Conservation (phyloP, 805 yeast genomes). For the Pichia membranifaciens region DNA sequence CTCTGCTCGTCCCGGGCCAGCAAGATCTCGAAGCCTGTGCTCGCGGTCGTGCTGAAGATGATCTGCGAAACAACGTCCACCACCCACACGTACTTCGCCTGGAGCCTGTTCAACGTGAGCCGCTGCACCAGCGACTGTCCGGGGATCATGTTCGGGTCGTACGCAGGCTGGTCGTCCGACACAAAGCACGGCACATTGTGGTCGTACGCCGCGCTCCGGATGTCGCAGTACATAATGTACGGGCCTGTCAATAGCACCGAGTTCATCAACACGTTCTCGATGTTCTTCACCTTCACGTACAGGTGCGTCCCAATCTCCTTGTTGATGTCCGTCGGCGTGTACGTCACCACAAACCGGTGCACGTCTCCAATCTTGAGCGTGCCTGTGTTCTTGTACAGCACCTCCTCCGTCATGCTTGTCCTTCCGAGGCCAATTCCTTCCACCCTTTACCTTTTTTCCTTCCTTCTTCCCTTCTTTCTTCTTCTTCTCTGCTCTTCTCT, state of each 20-base stretch:
- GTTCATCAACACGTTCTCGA: slow-evolving; percentile 63
- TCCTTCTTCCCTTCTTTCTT: background rate
- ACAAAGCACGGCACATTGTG: slow-evolving; percentile 48
- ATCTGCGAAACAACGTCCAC: slow-evolving; percentile 79
- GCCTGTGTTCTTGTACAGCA: slow-evolving; percentile 23
- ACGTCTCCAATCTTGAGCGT: slow-evolving; percentile 55
- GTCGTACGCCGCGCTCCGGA: slow-evolving; percentile 60
- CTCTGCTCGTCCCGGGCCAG: slow-evolving; percentile 42
- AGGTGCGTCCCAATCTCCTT: slow-evolving; percentile 21
- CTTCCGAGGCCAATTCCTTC: background rate
- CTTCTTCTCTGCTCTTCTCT: too few species aligned
- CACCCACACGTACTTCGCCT: slow-evolving; percentile 60
- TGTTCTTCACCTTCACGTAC: slow-evolving; percentile 61
- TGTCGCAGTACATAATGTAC: slow-evolving; percentile 75
- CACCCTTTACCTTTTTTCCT: background rate
- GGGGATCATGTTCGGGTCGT: slow-evolving; percentile 65
- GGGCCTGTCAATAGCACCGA: slow-evolving; percentile 92
- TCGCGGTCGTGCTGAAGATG: slow-evolving; percentile 62
- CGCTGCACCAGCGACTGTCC: slow-evolving; percentile 59
- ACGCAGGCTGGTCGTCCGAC: slow-evolving; percentile 73
- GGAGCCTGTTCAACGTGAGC: slow-evolving; percentile 57
- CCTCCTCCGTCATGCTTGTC: background rate
- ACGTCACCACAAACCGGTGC: slow-evolving; percentile 49
- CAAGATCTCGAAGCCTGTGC: slow-evolving; percentile 58
- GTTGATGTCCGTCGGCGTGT: slow-evolving; percentile 23